Conservation (phyloP, 257 asterid genomes). For the Verbena officinalis region DNA sequence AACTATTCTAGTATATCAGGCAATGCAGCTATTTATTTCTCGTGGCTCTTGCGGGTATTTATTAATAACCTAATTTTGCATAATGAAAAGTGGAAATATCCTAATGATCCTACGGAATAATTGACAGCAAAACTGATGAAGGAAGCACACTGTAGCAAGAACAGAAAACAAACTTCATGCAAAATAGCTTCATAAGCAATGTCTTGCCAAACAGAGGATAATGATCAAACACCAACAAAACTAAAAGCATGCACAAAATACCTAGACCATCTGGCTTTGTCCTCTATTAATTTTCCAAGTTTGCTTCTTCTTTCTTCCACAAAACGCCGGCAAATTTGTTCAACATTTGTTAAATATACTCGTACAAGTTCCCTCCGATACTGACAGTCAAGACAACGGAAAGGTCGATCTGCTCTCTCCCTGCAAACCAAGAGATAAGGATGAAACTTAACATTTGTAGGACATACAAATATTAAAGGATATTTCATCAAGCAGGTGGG, state of each 20-base stretch:
- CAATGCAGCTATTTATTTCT: no score
- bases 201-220: conserved; percentile 1
- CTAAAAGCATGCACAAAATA: conserved; percentile 33
- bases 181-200: background rate
- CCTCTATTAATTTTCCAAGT: conserved; percentile 82
- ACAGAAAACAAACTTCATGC: background rate
- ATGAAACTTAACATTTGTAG: background rate
- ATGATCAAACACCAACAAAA: background rate
- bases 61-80: no score
- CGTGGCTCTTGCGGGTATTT: no score
- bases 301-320: conserved; percentile 79
- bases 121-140: background rate
- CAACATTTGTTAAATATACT: conserved; percentile 91
- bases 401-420: conserved; percentile 91
- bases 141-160: background rate
- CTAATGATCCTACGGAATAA: background rate
- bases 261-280: conserved; percentile 94
- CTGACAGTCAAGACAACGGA: conserved; percentile 87
- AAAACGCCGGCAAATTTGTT: conserved; percentile 86
- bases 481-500: background rate
- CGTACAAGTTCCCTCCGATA: conserved; percentile 95
- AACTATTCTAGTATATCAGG: no score
- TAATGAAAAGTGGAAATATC: no score
- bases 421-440: conserved; percentile 43
- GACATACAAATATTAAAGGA: background rate